Evolutionary conservation across 1,284 basidiomycete species (phyloP), one percentile per base, ranked within the genome.

Genomic region (Leccinum colubrinum): DNA sequence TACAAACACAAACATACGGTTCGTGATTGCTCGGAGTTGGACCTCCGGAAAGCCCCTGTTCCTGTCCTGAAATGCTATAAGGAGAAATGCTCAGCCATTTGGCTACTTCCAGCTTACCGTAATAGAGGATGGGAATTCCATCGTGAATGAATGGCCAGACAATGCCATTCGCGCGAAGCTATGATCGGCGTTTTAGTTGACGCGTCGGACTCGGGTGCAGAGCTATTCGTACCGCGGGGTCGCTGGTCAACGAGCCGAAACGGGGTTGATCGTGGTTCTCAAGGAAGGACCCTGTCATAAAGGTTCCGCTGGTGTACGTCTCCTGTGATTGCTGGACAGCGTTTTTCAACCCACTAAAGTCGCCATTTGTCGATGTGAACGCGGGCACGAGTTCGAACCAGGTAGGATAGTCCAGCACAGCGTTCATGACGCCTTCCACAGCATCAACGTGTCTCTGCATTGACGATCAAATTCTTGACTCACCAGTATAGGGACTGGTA

Each of bases 201-300:
- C 17, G n/a, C 37, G 66, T 35, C 37, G n/a, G 66, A 58, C 2
- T 25, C 66, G 51, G 70, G 72, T 39, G 72, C 73, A 62, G 73
- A 75, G 59, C 76, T 71, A 76, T 55, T 55, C 77, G 70, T 35
- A 80, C 77, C 72, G 72, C 78, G 11, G 68, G 73, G 71, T 86
- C 85, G 22, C 73, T 68, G 6, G 79, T 84, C 48, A 77, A 69
- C 65, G 83, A 84, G 58, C 80, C 77, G 76, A 89, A 90, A 46
- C 91, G 80, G 2, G 90, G 85, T 58, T 91, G 78, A 71, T 93
- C 91, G 66, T 93, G 91, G 74, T 92, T 93, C 74, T 93, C 91
- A 50, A 93, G 75, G 78, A 93, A 93, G 50, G 88, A 86, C n/a
- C 87, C 90, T 0, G 87, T 78, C 51, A 83, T 69, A 35, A 81